Conservation (phyloP, 768 basidiomycete species). For the Glaciozyma antarctica region DNA sequence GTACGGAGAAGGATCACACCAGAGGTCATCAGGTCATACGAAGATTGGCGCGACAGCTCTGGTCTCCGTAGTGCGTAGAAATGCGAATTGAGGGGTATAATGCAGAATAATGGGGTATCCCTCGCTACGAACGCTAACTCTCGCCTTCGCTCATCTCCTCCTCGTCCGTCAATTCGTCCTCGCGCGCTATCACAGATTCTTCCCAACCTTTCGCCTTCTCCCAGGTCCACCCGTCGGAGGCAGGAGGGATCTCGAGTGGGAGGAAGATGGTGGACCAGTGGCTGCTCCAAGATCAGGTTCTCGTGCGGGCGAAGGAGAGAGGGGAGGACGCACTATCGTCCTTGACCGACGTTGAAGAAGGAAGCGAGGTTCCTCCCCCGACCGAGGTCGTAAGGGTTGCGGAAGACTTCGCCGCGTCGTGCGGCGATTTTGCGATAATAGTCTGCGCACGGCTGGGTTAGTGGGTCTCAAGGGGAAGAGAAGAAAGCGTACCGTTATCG, state of each 20-base stretch:
- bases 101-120: background rate
- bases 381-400: constrained; percentile 87
- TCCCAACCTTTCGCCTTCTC: constrained; percentile 58
- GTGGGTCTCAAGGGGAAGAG: background rate
- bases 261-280: constrained; percentile 68
- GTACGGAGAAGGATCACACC: constrained; percentile 78
- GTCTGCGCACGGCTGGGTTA: constrained; percentile 33
- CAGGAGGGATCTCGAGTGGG: constrained; percentile 68
- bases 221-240: constrained; percentile 76
- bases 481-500: constrained; percentile 50
- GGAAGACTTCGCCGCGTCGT: constrained; percentile 65
- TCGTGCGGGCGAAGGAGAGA: background rate
- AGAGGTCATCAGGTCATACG: constrained; percentile 60
- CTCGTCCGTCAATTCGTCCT: constrained; percentile 81
- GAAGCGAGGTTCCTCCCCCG: constrained; percentile 59
- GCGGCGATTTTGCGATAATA: constrained; percentile 63
- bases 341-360: constrained; percentile 76
- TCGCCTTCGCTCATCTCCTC: constrained; percentile 41
- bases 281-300: constrained; percentile 41
- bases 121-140: background rate
- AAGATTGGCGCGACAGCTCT: constrained; percentile 53
- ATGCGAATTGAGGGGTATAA: background rate
- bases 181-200: constrained; percentile 50
- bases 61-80: constrained; percentile 28
- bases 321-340: constrained; percentile 61